Conservation (phyloP, 495 filamentous ascomycete species). For the Tuber calosporum region DNA sequence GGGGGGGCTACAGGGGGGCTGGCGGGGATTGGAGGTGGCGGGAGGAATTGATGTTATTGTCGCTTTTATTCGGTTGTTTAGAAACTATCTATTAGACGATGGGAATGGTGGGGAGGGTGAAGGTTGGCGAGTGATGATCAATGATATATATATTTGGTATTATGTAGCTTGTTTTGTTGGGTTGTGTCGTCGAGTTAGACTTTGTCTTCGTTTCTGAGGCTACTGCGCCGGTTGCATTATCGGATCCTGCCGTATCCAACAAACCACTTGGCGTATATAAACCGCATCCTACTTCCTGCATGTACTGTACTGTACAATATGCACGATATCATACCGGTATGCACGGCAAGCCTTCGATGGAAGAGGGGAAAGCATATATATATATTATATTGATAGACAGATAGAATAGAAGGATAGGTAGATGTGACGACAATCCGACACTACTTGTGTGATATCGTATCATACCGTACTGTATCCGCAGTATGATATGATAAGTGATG, state of each 20-base stretch:
- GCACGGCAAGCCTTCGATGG: neutral
- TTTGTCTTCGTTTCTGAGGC: neutral
- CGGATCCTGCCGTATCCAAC: neutral
- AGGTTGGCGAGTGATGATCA: neutral
- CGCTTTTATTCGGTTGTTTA: too few species aligned
- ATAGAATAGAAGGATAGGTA: too few species aligned
- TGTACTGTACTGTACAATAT: neutral
- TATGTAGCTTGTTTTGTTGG: neutral
- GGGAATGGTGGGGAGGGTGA: neutral
- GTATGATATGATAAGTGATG: too few species aligned
- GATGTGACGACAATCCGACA: too few species aligned
- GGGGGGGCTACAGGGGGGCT: conserved; percentile 24
- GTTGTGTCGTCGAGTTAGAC: neutral
- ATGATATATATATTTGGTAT: neutral
- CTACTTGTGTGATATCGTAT: too few species aligned
- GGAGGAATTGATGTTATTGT: neutral
- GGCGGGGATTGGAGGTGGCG: neutral
- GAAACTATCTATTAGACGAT: neutral
- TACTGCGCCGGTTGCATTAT: neutral
- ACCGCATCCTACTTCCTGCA: neutral
- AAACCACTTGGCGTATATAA: neutral
- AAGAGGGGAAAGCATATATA: neutral
- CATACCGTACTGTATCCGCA: too few species aligned
- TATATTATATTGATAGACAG: too few species aligned
- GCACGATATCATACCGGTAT: neutral